Evolutionary conservation across 1,139 yeast genomes (phyloP), one percentile per base, ranked within the genome.

Genomic region (Yamadazyma friedrichii): DNA sequence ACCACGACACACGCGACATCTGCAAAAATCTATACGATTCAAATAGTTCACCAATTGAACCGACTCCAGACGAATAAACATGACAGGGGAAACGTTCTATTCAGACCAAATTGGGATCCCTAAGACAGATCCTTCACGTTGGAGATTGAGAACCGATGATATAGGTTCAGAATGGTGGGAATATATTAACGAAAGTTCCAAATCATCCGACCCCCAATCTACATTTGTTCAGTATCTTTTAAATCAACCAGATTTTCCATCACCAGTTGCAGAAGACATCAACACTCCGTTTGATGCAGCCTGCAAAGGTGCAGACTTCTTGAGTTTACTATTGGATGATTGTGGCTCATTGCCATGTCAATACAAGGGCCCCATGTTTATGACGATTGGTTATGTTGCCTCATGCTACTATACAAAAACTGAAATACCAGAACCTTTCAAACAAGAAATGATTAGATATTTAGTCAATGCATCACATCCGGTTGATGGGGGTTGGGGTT

Each of bases 401-500:
- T 81, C 89, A 3, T 76, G 79, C 53, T 88, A 89, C 59, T 82
- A 81, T 59, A 75, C 93, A 15, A 76, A 79, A 31, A 74, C 79
- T 0, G 80, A 77, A 15, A 85, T 93, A 27, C 84, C 93, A 0
- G 81, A 80, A 33, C 83, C 80, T 25, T 80, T 76, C 50, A 67
- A 71, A 47, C 62, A 67, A 9, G 98, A 94, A 60, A 67, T 94
- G 60, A 80, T 85, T 31, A 73, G 98, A 42, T 93, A 89, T 56
- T 65, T 93, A 16, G 88, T 88, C 15, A 94, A 94, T 58, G 78
- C 88, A 0, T 84, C 98, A 0, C 96, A 93, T 58, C 98, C 97
- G 0, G 96, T 89, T 0, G 99, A 94, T 62, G 99, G 99, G n/a
- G 99, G 98, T 1, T 94, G 99, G 98, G 98, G 98, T 0, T 72